Evolutionary conservation across 2,329 filamentous ascomycete genomes (phyloP), one percentile per base, ranked within the genome.

Genomic region (Spiromastix sp.): DNA sequence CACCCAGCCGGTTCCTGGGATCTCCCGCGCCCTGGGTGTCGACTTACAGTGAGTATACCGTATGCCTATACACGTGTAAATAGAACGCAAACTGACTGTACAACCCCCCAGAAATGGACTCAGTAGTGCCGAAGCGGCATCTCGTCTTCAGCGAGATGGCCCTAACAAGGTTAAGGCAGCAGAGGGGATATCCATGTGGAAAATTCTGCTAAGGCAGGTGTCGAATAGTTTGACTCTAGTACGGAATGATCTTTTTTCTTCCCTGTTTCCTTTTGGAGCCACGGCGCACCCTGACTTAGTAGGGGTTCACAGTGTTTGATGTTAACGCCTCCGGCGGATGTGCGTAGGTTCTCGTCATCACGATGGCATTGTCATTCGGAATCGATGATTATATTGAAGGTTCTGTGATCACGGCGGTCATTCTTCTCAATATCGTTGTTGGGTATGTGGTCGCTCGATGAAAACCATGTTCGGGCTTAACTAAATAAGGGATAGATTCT

Each of bases 191-290:
- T 83, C 79, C 59, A 52, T 79, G 60, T 82, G 78, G 74, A 74
- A 80, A 63, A 81, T 85, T 64, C 71, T 85, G 63, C 60, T 85
- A 61, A 80, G 79, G 54, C 80, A 85, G 65, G 72, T 84, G 48
- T 81, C 79, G 46, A 85, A 85, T 64, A 81, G 79, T 63, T 66
- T 85, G 60, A 85, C 80, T 44, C 68, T 81, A 54, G 77, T 69
- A 59, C 48, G 61, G 52, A 26, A 28, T 38, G 32, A 34, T 32
- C 24, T 42, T 38, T 18, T 12, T 32, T 32, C 35, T 32, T 25
- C n/a, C n/a, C n/a, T n/a, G n/a, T n/a, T 41, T 34, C 24, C 20
- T n/a, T n/a, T n/a, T n/a, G n/a, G n/a, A n/a, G n/a, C n/a, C n/a
- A n/a, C n/a, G n/a, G n/a, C n/a, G n/a, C n/a, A n/a, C n/a, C n/a